Conservation (phyloP, 805 yeast genomes). For the Schwanniomyces vanrijiae region DNA sequence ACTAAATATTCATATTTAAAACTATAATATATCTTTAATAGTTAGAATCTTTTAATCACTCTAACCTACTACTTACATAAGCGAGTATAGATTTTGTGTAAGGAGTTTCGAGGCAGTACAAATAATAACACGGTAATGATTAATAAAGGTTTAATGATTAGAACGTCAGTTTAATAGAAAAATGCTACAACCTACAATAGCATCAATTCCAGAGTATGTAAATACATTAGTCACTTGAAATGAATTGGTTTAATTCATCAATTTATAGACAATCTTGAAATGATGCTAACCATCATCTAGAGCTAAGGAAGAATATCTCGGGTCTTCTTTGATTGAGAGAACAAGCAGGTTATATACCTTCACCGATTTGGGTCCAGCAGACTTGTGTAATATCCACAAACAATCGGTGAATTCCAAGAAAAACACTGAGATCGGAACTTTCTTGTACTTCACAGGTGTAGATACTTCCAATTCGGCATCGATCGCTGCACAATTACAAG, state of each 20-base stretch:
- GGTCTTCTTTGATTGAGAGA: constrained; percentile 63
- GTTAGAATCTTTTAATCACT: background rate
- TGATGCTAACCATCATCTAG: constrained; percentile 21
- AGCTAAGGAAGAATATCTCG: constrained; percentile 55
- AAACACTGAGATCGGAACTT: constrained; percentile 60
- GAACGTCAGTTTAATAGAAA: background rate
- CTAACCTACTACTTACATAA: background rate
- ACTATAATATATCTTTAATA: background rate
- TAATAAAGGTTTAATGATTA: background rate
- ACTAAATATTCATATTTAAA: background rate
- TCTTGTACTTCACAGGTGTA: constrained; percentile 70
- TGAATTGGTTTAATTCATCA: too few species aligned
- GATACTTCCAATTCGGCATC: constrained; percentile 77
- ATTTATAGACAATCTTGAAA: background rate
- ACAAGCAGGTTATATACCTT: constrained; percentile 58
- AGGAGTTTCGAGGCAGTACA: constrained; percentile 1
- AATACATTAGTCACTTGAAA: background rate
- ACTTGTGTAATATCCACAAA: constrained; percentile 53
- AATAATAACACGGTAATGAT: constrained; percentile 5
- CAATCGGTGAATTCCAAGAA: constrained; percentile 41
- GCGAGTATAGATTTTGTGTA: background rate
- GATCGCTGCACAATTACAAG: constrained; percentile 72
- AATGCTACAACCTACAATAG: constrained; percentile 37
- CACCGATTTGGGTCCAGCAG: constrained; percentile 73
- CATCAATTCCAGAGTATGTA: constrained; percentile 41